Evolutionary conservation across 495 filamentous ascomycete genomes (phyloP).

Genomic region (Paragyromitra xinjiangensis): DNA sequence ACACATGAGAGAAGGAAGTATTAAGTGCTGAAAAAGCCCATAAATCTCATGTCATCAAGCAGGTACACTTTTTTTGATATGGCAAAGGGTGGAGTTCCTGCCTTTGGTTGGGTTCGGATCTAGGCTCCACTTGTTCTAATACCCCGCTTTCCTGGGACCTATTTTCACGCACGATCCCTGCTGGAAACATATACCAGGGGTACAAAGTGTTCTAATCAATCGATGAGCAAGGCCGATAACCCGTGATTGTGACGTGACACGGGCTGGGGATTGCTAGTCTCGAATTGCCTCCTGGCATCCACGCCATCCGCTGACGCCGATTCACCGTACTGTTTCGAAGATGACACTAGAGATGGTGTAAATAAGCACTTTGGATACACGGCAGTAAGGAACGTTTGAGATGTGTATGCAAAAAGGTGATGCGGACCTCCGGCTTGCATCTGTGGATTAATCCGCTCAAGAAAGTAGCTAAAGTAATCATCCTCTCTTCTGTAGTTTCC

Average conservation of each 20-base stretch:
- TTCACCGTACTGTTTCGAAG: background rate
- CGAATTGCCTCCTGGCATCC: background rate
- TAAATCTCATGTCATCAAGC: background rate
- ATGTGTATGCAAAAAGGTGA: background rate
- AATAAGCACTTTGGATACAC: background rate
- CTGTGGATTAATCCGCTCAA: background rate
- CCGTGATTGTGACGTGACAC: background rate
- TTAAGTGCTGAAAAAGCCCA: no score
- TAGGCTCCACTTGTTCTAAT: background rate
- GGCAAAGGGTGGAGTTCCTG: background rate
- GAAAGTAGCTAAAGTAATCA: background rate
- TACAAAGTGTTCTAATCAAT: background rate
- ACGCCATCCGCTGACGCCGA: background rate
- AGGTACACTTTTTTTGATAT: background rate
- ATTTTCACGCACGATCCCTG: slow-evolving; percentile 7
- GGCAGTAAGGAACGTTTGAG: background rate
- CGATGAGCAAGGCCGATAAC: background rate
- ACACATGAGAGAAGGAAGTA: no score
- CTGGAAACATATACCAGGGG: slow-evolving; percentile 1
- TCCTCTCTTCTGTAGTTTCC: background rate
- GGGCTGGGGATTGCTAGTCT: background rate
- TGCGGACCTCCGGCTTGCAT: background rate
- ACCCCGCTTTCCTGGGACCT: slow-evolving; percentile 25
- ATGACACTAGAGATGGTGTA: background rate
- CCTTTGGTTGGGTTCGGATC: background rate